Percentiles rank a stretch among this genome's conserved stretches.
These are phyloP conservation scores for Coniochaeta sp. DNA, from an alignment of 2,329 filamentous ascomycete genomes.

Conservation along the genomic window DNA sequence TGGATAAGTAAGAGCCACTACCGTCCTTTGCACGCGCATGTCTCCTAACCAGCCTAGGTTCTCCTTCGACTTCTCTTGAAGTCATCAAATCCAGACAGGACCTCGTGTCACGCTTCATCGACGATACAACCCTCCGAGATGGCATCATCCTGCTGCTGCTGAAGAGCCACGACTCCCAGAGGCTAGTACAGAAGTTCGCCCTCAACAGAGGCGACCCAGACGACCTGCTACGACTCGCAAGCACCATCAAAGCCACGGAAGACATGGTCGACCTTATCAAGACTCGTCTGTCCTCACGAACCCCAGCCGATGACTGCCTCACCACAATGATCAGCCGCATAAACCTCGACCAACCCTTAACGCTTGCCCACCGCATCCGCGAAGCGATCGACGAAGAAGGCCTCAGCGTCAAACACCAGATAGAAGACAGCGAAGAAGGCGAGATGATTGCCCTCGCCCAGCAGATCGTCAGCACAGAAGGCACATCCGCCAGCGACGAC, in stretches of 20 bases:
- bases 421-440: constrained; percentile 63
- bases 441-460: constrained; percentile 68
- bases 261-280: constrained; percentile 49
- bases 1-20: constrained; percentile 60
- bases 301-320: constrained; percentile 25
- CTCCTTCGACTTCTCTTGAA: constrained; percentile 79
- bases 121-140: constrained; percentile 60
- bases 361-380: constrained; percentile 64
- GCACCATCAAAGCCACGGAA: constrained; percentile 68
- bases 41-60: constrained; percentile 21
- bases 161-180: constrained; percentile 76
- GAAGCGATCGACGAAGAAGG: constrained; percentile 89
- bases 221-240: constrained; percentile 76
- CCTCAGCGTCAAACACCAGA: constrained; percentile 69
- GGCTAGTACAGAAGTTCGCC: constrained; percentile 89
- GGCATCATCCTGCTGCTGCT: constrained; percentile 60
- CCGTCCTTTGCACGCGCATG: neutral
- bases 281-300: constrained; percentile 6
- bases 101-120: constrained; percentile 68
- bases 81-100: constrained; percentile 75
- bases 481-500: constrained; percentile 46
- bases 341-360: constrained; percentile 56
- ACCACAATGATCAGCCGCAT: constrained; percentile 47
- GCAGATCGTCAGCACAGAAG: constrained; percentile 61
- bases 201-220: constrained; percentile 87